phyloP scores from a whole-genome alignment of 768 basidiomycete species.

The Lactarius psammicola region DNA sequence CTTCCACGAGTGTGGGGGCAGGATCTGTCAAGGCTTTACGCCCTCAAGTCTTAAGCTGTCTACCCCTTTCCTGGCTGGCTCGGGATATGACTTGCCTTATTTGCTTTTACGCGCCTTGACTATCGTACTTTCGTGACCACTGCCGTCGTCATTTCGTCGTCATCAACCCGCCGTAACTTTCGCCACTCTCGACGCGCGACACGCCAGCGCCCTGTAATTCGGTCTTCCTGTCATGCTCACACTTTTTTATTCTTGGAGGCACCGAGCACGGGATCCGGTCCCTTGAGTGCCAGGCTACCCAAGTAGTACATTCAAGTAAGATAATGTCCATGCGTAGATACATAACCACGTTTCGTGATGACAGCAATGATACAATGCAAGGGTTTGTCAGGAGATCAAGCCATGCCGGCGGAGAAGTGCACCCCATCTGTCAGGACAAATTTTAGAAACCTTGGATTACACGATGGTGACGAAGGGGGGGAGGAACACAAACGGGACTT shows the following conservation, averaged over 20 bases:
- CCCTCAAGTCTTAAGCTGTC: background rate
- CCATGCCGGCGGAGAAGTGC: slow-evolving; percentile 53
- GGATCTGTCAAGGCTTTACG: slow-evolving; percentile 1
- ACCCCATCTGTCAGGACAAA: slow-evolving; percentile 53
- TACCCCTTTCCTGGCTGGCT: slow-evolving; percentile 6
- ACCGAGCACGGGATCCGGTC: slow-evolving; percentile 4
- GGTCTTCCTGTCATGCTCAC: slow-evolving; percentile 4
- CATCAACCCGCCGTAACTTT: background rate
- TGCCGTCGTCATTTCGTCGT: background rate
- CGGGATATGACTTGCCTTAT: too few relatives aligned
- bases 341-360: slow-evolving; percentile 20
- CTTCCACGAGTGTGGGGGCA: background rate
- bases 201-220: background rate
- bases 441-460: slow-evolving; percentile 16
- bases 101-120: background rate
- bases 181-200: background rate
- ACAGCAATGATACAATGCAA: slow-evolving; percentile 24
- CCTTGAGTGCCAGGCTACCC: slow-evolving; percentile 2
- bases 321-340: slow-evolving; percentile 25
- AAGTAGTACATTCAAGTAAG: slow-evolving; percentile 23
- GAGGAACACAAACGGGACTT: slow-evolving; percentile 35
- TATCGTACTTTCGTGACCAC: slow-evolving; percentile 6
- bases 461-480: background rate
- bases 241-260: background rate
- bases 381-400: slow-evolving; percentile 41